Evolutionary conservation across 768 basidiomycete genomes (phyloP).

Genomic region (Termitomyces sp.): DNA sequence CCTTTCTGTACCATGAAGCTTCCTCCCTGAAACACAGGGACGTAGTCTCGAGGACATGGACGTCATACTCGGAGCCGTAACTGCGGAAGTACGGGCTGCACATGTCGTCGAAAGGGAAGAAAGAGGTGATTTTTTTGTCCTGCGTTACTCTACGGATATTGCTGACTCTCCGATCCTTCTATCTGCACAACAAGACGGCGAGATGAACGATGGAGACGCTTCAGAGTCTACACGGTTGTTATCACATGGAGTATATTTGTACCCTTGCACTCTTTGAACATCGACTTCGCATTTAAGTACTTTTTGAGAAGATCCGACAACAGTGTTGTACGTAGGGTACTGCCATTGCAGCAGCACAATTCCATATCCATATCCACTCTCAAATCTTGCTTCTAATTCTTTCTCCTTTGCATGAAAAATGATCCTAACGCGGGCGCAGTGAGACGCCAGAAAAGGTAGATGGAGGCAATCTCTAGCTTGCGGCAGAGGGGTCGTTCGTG

Average conservation of each 20-base stretch:
- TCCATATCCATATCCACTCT: not conserved
- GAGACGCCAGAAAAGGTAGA: not conserved
- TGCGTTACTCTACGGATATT: not conserved
- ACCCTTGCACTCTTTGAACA: not conserved
- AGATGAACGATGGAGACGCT: not conserved
- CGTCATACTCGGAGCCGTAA: slow-evolving; percentile 50
- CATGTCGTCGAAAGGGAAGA: slow-evolving; percentile 45
- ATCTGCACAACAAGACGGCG: not conserved
- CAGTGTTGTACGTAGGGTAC: too few species aligned
- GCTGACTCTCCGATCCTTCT: not conserved
- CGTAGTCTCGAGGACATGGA: slow-evolving; percentile 51
- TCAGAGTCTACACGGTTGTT: not conserved
- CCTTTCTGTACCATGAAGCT: slow-evolving; percentile 19
- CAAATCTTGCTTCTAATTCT: not conserved
- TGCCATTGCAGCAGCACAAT: not conserved
- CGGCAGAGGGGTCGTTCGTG: not conserved
- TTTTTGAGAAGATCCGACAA: too few species aligned
- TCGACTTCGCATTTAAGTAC: too few species aligned
- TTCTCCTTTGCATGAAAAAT: not conserved
- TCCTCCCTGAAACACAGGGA: slow-evolving; percentile 61
- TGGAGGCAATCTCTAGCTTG: not conserved
- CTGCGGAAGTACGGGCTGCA: slow-evolving; percentile 44
- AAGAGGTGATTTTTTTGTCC: slow-evolving; percentile 5
- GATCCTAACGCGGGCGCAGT: not conserved
- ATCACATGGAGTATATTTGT: not conserved